These are phyloP conservation scores for Tausonia pullulans DNA, from an alignment of 1,284 basidiomycete species.

Conservation along the genomic window DNA sequence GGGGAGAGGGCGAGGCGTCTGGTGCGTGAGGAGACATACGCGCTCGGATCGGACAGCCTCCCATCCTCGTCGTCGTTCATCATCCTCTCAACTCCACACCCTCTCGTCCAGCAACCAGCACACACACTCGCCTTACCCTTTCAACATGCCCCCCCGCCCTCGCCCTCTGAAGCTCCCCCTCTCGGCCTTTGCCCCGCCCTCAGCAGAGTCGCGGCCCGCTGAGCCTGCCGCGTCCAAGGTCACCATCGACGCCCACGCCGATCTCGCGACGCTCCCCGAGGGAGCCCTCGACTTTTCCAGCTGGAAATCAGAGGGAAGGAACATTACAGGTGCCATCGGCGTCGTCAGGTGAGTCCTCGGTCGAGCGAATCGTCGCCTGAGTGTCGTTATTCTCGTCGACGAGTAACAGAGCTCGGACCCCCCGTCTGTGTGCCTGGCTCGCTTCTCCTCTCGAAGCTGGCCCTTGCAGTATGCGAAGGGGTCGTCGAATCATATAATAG, in stretches of 20 bases:
- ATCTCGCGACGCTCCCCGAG: not conserved
- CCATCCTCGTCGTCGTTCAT: no score
- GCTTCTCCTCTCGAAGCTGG: not conserved
- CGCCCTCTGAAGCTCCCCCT: constrained; percentile 10
- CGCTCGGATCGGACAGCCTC: no score
- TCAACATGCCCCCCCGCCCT: constrained; percentile 10
- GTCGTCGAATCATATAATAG: no score
- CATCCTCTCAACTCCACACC: no score
- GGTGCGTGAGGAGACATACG: no score
- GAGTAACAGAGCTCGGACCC: no score
- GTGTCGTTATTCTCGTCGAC: no score
- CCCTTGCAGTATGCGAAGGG: not conserved
- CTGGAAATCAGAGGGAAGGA: not conserved
- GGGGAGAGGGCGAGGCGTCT: no score
- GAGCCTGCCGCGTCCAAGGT: not conserved
- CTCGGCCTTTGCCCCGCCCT: constrained; percentile 4
- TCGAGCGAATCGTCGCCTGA: no score
- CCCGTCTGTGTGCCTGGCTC: not conserved
- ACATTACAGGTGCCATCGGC: constrained; percentile 6
- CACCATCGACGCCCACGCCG: constrained; percentile 8
- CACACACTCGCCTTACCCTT: no score
- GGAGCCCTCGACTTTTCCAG: not conserved
- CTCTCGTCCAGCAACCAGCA: no score
- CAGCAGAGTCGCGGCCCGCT: not conserved
- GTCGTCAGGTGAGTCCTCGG: not conserved